A percentile compares a stretch with the other conserved stretches of the same genome.
Conservation (phyloP, 768 basidiomycete species). For the Pulveroboletus frians region DNA sequence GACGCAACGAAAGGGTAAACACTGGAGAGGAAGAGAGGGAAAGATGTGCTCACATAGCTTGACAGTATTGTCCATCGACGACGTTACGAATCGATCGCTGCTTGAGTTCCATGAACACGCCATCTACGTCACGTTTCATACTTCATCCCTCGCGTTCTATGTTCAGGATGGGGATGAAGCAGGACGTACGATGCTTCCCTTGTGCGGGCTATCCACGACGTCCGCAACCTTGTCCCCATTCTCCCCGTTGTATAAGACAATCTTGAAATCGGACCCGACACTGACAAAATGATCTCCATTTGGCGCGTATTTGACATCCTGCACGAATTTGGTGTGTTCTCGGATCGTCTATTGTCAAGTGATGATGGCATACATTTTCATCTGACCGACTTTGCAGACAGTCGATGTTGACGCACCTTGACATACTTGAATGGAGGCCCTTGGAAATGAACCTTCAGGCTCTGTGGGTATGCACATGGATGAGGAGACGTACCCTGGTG, state of each 20-base stretch:
- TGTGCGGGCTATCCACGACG: slow-evolving; percentile 62
- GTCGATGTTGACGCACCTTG: slow-evolving; percentile 43
- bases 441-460: slow-evolving; percentile 18
- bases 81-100: slow-evolving; percentile 69
- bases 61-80: slow-evolving; percentile 82
- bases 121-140: slow-evolving; percentile 38
- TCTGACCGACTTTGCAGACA: background rate
- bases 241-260: slow-evolving; percentile 88
- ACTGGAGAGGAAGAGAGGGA: background rate
- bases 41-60: slow-evolving; percentile 58
- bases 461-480: background rate
- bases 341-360: slow-evolving; percentile 58
- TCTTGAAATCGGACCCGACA: slow-evolving; percentile 82
- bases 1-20: background rate
- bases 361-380: background rate
- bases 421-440: slow-evolving; percentile 88
- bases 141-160: background rate
- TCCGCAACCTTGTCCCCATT: slow-evolving; percentile 74
- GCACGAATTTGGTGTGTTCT: slow-evolving; percentile 88
- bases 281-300: slow-evolving; percentile 82
- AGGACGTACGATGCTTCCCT: slow-evolving; percentile 65
- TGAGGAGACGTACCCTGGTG: slow-evolving; percentile 54
- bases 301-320: slow-evolving; percentile 79
- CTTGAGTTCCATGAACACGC: slow-evolving; percentile 78
- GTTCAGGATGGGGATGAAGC: background rate